phyloP scores from a whole-genome alignment of 129 eudicot species.

The Saposhnikovia divaricata region DNA sequence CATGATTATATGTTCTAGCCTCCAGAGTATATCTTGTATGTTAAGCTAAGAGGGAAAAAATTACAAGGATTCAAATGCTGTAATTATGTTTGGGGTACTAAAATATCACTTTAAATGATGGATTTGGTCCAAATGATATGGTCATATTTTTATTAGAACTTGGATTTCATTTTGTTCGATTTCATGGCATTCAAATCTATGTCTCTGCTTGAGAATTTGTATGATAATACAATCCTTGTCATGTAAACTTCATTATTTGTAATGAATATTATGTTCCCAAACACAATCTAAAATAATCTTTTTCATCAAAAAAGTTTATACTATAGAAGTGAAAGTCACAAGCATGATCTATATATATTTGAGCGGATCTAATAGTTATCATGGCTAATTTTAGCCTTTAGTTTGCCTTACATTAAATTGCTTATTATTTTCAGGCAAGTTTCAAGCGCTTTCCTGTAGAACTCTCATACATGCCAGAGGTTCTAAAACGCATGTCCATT shows the following conservation, averaged over 20 bases:
- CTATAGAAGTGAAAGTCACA: not conserved
- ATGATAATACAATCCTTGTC: not conserved
- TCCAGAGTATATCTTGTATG: not conserved
- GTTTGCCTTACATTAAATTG: not conserved
- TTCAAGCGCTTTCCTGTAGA: slow-evolving; percentile 76
- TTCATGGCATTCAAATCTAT: not conserved
- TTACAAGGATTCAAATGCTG: not conserved
- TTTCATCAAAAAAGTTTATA: not conserved
- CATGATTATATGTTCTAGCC: not conserved
- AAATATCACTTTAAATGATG: not conserved
- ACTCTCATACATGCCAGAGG: slow-evolving; percentile 85
- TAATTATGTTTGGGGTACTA: not conserved
- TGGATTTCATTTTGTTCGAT: not conserved
- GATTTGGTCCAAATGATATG: not conserved
- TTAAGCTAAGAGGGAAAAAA: not conserved
- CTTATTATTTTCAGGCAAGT: slow-evolving; percentile 51
- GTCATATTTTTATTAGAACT: not conserved
- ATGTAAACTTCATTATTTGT: not conserved
- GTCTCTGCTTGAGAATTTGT: not conserved
- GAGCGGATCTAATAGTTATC: not conserved
- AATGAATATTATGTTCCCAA: not conserved
- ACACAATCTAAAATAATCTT: not conserved
- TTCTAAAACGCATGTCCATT: slow-evolving; percentile 65
- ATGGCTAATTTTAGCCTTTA: slow-evolving; percentile 12
- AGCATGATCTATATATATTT: not conserved